These are phyloP conservation scores for Umbilicus rupestris DNA, from an alignment of 164 flowering plant genomes.

Conservation along the genomic window DNA sequence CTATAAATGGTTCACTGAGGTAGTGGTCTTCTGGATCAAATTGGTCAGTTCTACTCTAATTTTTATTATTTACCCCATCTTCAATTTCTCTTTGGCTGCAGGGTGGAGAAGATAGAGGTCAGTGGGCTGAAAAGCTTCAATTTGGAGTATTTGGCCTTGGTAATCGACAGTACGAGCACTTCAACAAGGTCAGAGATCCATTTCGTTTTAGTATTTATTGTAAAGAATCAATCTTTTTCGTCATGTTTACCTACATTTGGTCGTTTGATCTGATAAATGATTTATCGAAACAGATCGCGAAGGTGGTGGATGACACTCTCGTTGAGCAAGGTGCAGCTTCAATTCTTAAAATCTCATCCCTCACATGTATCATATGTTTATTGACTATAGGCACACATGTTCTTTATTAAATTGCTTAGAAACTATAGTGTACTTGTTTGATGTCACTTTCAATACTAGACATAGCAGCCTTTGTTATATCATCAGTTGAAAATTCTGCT, in stretches of 20 bases:
- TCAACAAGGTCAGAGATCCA: slow-evolving; percentile 69
- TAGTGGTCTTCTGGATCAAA: slow-evolving; percentile 17
- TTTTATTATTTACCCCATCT: neutral
- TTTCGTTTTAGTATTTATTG: slow-evolving; percentile 23
- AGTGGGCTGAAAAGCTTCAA: slow-evolving; percentile 49
- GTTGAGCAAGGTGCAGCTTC: slow-evolving; percentile 2
- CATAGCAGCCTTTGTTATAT: neutral
- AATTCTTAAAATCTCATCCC: neutral
- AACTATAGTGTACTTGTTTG: neutral
- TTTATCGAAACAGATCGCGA: slow-evolving; percentile 5
- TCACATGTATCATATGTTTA: neutral
- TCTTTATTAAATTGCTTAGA: neutral
- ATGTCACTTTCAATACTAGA: neutral
- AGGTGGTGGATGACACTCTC: slow-evolving; percentile 9
- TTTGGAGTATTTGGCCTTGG: slow-evolving; percentile 90
- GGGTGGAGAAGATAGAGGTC: slow-evolving; percentile 74
- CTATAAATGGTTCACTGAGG: slow-evolving; percentile 91
- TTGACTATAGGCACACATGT: neutral
- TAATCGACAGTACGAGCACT: slow-evolving; percentile 93
- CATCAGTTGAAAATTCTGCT: neutral
- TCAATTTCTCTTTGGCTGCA: slow-evolving; percentile 9
- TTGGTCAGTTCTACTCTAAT: slow-evolving; percentile 1
- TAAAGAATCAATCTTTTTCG: neutral
- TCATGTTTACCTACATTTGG: neutral
- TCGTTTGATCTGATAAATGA: neutral